Base-by-base conservation (phyloP, 306 rosid genomes). In the Gastrolobium bilobum region DNA sequence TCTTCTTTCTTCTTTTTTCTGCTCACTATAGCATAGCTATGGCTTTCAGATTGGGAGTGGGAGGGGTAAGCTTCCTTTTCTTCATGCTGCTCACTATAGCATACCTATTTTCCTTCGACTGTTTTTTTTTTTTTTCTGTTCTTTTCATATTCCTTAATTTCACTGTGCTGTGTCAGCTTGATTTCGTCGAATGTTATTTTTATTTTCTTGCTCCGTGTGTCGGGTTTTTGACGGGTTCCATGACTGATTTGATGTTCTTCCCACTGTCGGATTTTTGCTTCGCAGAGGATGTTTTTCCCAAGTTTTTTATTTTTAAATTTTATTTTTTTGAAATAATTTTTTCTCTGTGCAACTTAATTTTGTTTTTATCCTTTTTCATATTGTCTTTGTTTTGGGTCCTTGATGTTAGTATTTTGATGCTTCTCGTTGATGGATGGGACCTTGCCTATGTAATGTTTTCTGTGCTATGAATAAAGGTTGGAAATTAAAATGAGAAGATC, bases 1-100 rank as follows among this genome's bases (percentile, higher is more conserved):
- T 15, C 65, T 0, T 61, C 57, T 9, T 58, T 35, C 38, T 53
- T 48, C 37, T 20, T 44, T 6, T 15, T 50, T 53, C 57, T 76
- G 35, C 26, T 70, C 71, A n/a, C 73, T 54, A 62, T 68, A 26
- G 48, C 54, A 8, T 13, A 65, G 11, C 82, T 38, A 89, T 89
- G 98, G 87, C 90, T 82, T 90, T 89, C 90, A 83, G 90, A 81
- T 77, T 85, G 31, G 90, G 93, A 79, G 81, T 79, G 15, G 89
- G 89, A 82, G 78, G 90, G 71, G 87, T 82, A 60, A 52, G 68
- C 83, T 79, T 81, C 64, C 59, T 43, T 69, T 29, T 10, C 40
- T 48, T 38, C 50, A 6, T 52, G 30, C 68, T 14, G 14, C 26
- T 20, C 26, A 20, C 26, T 20, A 20, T 20, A 20, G 26, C 26